phyloP scores from a whole-genome alignment of 208 protist species.

The Leishmania martiniquensis region DNA sequence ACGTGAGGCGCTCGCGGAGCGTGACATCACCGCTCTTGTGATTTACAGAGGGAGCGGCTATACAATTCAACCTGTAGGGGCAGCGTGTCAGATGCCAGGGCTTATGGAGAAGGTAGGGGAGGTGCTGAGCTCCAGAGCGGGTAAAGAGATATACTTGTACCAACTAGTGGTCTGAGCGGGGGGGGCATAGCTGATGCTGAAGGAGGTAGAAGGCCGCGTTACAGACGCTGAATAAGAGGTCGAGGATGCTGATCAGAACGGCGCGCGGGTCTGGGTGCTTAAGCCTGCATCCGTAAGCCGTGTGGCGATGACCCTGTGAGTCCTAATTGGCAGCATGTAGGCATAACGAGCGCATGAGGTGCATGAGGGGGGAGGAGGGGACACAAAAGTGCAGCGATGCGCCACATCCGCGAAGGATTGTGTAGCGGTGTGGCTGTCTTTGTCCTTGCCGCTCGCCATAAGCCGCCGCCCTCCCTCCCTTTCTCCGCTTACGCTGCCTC shows the following conservation, averaged over 20 bases:
- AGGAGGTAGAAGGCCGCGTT: neutral
- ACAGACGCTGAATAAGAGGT: neutral
- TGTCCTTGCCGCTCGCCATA: neutral
- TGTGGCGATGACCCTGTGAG: neutral
- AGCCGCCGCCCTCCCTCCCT: neutral
- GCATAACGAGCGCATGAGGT: neutral
- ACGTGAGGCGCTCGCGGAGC: constrained; percentile 6
- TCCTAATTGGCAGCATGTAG: neutral
- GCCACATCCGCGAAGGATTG: neutral
- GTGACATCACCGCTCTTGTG: constrained; percentile 14
- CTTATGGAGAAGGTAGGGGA: neutral
- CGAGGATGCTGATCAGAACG: neutral
- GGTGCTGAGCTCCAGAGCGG: constrained; percentile 2
- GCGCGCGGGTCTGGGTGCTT: neutral
- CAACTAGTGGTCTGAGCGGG: neutral
- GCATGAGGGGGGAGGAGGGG: neutral
- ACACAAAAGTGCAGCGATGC: neutral
- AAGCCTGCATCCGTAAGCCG: neutral
- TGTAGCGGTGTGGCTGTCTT: neutral
- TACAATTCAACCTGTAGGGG: constrained; percentile 30
- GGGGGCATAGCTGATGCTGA: neutral
- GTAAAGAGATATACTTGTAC: neutral
- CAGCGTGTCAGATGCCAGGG: neutral
- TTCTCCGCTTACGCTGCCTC: neutral
- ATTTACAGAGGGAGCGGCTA: constrained; percentile 28